phyloP scores from a whole-genome alignment of 2,329 filamentous ascomycete genomes.

The Pyrenophora seminiperda region DNA sequence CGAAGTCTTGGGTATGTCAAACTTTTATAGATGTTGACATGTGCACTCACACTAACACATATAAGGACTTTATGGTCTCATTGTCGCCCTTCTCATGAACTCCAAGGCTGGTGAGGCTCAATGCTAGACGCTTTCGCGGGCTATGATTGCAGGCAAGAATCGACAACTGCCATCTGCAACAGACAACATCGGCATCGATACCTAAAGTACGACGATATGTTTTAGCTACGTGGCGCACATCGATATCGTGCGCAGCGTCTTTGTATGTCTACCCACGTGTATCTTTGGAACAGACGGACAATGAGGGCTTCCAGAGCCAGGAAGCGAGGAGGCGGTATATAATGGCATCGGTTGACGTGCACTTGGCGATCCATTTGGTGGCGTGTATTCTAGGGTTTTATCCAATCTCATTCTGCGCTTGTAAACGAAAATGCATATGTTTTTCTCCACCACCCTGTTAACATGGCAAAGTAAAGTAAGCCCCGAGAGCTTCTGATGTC shows the following conservation, averaged over 20 bases:
- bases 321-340: slow-evolving; percentile 33
- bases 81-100: slow-evolving; percentile 99
- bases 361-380: slow-evolving; percentile 42
- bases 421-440: slow-evolving; percentile 42
- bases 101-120: slow-evolving; percentile 66
- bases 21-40: neutral
- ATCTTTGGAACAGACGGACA: slow-evolving; percentile 26
- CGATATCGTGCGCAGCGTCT: slow-evolving; percentile 31
- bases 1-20: slow-evolving; percentile 85
- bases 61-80: slow-evolving; percentile 95
- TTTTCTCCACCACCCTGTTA: too few relatives aligned
- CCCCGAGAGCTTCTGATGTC: too few relatives aligned
- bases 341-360: slow-evolving; percentile 40
- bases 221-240: slow-evolving; percentile 34
- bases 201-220: slow-evolving; percentile 17
- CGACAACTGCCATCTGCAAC: slow-evolving; percentile 38
- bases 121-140: slow-evolving; percentile 21
- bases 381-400: slow-evolving; percentile 45
- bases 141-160: slow-evolving; percentile 34
- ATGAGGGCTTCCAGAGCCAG: slow-evolving; percentile 11
- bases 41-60: slow-evolving; percentile 5
- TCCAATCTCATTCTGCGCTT: slow-evolving; percentile 38
- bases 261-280: slow-evolving; percentile 47
- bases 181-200: slow-evolving; percentile 26
- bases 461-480: too few relatives aligned